Percentiles rank a stretch among this genome's conserved stretches.
Evolutionary conservation across 2,329 filamentous ascomycete genomes (phyloP).

Genomic region (Fusarium mundagurra): DNA sequence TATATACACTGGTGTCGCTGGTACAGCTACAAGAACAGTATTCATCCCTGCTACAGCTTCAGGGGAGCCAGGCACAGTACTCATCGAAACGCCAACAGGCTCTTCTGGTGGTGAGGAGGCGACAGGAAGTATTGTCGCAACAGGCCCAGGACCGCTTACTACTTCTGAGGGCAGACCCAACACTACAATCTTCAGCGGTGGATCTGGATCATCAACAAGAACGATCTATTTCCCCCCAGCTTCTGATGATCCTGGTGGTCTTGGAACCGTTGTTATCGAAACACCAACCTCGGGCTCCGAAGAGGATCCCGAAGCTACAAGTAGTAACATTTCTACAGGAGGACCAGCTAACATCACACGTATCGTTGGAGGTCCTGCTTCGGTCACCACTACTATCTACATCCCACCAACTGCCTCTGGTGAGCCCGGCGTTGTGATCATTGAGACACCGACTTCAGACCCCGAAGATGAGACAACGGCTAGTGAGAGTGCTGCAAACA

Average conservation of each 20-base stretch:
- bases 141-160: neutral
- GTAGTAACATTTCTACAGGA: neutral
- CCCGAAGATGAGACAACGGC: neutral
- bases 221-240: neutral
- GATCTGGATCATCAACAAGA: neutral
- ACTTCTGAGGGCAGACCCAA: neutral
- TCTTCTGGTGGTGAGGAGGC: neutral
- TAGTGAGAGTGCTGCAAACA: neutral
- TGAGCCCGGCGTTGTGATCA: conserved; percentile 5
- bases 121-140: neutral
- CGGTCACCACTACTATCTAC: neutral
- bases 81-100: neutral
- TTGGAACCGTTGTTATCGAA: conserved; percentile 3
- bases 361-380: neutral
- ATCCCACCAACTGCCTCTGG: neutral
- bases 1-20: neutral
- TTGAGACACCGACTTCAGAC: neutral
- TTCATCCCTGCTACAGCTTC: conserved; percentile 1
- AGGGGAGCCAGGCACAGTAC: neutral
- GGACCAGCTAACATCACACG: neutral
- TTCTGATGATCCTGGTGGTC: neutral
- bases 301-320: neutral
- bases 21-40: neutral
- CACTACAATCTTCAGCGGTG: neutral
- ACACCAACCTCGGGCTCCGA: neutral